Evolutionary conservation across 2,329 filamentous ascomycete species (phyloP).

Genomic region (Passalora sequoiae): DNA sequence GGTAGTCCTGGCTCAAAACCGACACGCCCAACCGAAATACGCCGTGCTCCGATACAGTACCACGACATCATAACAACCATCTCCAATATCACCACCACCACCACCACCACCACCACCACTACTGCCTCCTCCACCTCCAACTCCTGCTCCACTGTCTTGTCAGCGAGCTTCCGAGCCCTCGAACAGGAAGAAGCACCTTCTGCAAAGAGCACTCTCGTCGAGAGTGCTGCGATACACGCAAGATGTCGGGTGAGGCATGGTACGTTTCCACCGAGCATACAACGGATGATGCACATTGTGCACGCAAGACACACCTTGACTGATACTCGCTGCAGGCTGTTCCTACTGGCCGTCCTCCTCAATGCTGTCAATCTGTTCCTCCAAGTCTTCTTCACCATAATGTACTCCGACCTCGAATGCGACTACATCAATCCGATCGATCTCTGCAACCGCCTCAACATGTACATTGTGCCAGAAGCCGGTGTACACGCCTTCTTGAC

Average conservation of each 20-base stretch:
- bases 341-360: slow-evolving; percentile 94
- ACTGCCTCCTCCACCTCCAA: too few relatives aligned
- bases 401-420: slow-evolving; percentile 99
- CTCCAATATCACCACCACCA: too few relatives aligned
- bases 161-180: not conserved
- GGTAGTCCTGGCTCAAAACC: not conserved
- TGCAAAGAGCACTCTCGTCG: not conserved
- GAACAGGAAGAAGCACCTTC: not conserved
- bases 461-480: slow-evolving; percentile 98
- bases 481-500: slow-evolving; percentile 95
- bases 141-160: too few relatives aligned
- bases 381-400: slow-evolving; percentile 99
- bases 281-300: not conserved
- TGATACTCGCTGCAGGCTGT: slow-evolving; percentile 62
- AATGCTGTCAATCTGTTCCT: slow-evolving; percentile 99
- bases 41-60: not conserved
- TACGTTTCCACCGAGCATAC: too few relatives aligned
- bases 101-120: too few relatives aligned
- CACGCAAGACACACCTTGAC: slow-evolving; percentile 4
- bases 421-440: slow-evolving; percentile 99
- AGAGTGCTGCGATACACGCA: slow-evolving; percentile 13
- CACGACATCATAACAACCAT: not conserved
- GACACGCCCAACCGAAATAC: not conserved
- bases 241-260: slow-evolving; percentile 39
- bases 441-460: slow-evolving; percentile 99